phyloP scores from a whole-genome alignment of 2,329 filamentous ascomycete genomes.

The Beauveria scarabaeidicola region DNA sequence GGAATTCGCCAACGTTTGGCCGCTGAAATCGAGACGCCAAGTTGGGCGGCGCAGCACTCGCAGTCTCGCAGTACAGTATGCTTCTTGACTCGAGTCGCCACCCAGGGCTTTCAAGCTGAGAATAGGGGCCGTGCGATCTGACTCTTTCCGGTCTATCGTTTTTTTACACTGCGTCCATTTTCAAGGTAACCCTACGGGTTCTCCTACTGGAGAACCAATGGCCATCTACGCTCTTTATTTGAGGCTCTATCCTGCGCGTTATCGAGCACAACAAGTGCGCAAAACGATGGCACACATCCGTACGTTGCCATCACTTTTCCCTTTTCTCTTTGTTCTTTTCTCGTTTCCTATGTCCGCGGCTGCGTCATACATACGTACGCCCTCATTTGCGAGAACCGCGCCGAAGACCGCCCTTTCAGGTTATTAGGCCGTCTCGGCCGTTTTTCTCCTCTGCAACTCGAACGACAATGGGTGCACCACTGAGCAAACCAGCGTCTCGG shows the following conservation, averaged over 20 bases:
- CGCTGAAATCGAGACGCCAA: slow-evolving; percentile 1
- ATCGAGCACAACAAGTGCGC: no score
- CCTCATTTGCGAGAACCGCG: slow-evolving; percentile 10
- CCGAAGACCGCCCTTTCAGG: neutral
- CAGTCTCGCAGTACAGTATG: neutral
- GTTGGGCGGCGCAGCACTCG: neutral
- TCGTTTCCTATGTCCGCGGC: neutral
- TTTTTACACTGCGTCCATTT: neutral
- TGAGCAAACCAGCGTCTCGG: neutral
- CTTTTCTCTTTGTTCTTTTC: neutral
- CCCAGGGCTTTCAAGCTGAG: neutral
- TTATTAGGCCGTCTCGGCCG: no score
- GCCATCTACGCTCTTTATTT: neutral
- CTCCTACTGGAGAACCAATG: neutral
- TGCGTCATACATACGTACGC: neutral
- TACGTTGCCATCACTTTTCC: no score
- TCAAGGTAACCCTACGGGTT: neutral
- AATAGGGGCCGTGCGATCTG: slow-evolving; percentile 8
- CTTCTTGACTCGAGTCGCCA: slow-evolving; percentile 1
- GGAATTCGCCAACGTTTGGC: slow-evolving; percentile 6
- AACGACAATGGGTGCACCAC: neutral
- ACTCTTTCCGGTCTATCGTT: neutral
- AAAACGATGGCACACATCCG: no score
- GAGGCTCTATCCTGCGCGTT: neutral
- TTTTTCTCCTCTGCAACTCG: neutral